Base-by-base conservation (phyloP, 148 eudicot genomes). In the Fagopyrum esculentum region DNA sequence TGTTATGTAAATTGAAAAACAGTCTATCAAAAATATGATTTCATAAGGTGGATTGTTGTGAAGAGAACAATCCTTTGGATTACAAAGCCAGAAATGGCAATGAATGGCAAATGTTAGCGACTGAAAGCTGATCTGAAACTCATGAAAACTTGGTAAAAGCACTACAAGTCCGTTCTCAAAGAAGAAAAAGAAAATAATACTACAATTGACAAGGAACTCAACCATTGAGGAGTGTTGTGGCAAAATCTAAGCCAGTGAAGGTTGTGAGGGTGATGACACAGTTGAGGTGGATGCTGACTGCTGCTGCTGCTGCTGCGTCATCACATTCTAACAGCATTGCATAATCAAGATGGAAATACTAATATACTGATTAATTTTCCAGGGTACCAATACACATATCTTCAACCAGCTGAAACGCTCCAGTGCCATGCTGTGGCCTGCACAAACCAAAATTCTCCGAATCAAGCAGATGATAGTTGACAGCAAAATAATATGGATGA, bases 341-440 rank as follows among this genome's bases (percentile, higher is more conserved):
- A 63, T 6, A 26, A 63, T 4, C 30, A 57, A 61, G 9, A 8
- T 2, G 43, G 57, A 15, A 51, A 12, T 12, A 15, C 1, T 40
- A 30, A 5, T 51, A 13, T 17, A 51, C 44, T 54, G 69, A 59
- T 59, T 79, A 83, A 72, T 88, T 85, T 78, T 83, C 81, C 81
- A 94, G 80, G 17, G 90, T 88, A 71, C 98, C 97, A 77, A 94
- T 79, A 79, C 82, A 88, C 72, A 94, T 91, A 81, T 91, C 97
- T 13, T 90, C 97, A 66, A 91, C 87, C 85, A 94, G 83, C 81
- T 91, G 96, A 77, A 94, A 94, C 45, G 87, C 93, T 78, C 97
- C 86, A 1, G 93, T 90, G 30, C 93, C 97, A 85, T 91, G 98
- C 71, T 91, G 98, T 47, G 97, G 96, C 81, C 97, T 90, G 96